phyloP scores from a whole-genome alignment of 352 stramenopile genomes.

The Phytopythium litorale region DNA sequence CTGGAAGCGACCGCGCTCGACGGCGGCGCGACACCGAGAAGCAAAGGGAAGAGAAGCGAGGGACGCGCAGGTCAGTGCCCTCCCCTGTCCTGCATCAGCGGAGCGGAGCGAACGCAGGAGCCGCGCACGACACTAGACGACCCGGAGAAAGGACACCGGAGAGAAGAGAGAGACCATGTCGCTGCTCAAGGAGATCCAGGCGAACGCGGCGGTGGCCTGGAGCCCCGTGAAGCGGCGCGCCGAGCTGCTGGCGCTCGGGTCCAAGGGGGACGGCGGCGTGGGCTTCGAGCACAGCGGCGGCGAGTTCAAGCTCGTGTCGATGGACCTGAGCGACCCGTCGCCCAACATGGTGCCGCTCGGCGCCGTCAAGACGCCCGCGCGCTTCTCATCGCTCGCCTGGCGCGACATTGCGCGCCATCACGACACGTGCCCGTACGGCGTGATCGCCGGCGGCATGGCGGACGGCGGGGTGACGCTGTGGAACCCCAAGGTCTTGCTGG shows the following conservation, averaged over 20 bases:
- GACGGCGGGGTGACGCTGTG: conserved; percentile 96
- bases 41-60: not conserved
- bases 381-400: conserved; percentile 95
- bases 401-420: conserved; percentile 78
- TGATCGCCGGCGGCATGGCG: conserved; percentile 96
- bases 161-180: conserved; percentile 51
- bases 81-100: conserved; percentile 6
- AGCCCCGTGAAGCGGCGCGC: conserved; percentile 71
- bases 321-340: conserved; percentile 83
- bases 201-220: conserved; percentile 86
- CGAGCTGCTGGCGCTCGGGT: conserved; percentile 84
- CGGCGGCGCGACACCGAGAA: conserved; percentile 18
- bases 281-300: conserved; percentile 98
- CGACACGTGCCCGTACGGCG: conserved; percentile 77
- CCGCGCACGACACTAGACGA: conserved; percentile 7
- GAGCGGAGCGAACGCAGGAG: conserved; percentile 5
- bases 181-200: conserved; percentile 90
- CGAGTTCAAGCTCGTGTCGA: conserved; percentile 95
- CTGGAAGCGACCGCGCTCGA: conserved; percentile 5
- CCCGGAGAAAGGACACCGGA: not conserved
- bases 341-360: conserved; percentile 76
- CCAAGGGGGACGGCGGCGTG: conserved; percentile 93
- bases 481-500: conserved; percentile 91
- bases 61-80: not conserved
- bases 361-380: conserved; percentile 86